Evolutionary conservation across 176 grass and related monocot genomes (phyloP).

Genomic region (Urochloa ruziziensis): DNA sequence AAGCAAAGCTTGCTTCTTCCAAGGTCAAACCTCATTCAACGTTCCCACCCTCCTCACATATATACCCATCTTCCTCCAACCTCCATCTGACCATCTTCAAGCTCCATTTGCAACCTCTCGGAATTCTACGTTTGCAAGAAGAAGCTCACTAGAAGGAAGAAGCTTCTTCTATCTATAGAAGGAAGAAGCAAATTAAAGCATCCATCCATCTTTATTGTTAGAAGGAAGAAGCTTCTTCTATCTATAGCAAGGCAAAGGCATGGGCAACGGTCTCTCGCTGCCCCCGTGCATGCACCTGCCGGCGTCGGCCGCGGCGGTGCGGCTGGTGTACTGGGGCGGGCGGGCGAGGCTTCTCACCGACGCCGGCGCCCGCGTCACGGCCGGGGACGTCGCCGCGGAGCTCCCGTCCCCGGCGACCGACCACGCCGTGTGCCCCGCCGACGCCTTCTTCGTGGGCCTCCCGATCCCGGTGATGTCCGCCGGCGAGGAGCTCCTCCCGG

Average conservation of each 20-base stretch:
- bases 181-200: too few species aligned
- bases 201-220: background rate
- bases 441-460: slow-evolving; percentile 79
- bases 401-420: slow-evolving; percentile 8
- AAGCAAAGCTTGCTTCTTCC: too few species aligned
- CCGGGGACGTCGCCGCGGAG: slow-evolving; percentile 49
- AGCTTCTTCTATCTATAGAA: too few species aligned
- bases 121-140: background rate
- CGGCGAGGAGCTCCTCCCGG: slow-evolving; percentile 52
- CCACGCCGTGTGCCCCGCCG: slow-evolving; percentile 60
- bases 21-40: slow-evolving; percentile 52
- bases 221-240: slow-evolving; percentile 38
- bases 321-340: slow-evolving; percentile 80
- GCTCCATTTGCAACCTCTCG: background rate
- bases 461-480: slow-evolving; percentile 56
- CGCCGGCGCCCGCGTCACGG: slow-evolving; percentile 1
- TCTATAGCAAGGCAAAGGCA: background rate
- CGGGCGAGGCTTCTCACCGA: slow-evolving; percentile 5
- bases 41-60: background rate
- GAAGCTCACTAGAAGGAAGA: background rate
- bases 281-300: slow-evolving; percentile 43
- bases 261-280: slow-evolving; percentile 72
- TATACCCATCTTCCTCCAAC: background rate
- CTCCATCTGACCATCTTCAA: background rate
- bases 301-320: background rate